Conservation (phyloP, 352 stramenopile genomes). For the Phytophthora meadii region DNA sequence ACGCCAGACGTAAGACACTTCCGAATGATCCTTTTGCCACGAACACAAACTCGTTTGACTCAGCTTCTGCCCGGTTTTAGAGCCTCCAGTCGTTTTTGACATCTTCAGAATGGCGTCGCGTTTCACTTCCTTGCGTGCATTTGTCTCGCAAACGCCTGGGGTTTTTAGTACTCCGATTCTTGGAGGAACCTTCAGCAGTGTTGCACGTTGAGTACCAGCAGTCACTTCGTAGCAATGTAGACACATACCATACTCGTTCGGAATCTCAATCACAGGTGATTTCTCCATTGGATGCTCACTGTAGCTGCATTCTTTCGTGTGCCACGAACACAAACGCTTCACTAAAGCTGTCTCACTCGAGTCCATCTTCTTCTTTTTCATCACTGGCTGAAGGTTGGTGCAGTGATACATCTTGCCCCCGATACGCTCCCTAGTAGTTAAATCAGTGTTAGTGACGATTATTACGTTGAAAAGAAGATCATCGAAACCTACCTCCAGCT, state of each 20-base stretch:
- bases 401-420: constrained; percentile 59
- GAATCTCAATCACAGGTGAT: constrained; percentile 57
- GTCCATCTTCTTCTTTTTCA: constrained; percentile 20
- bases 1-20: constrained; percentile 59
- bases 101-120: constrained; percentile 32
- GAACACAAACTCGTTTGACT: constrained; percentile 39
- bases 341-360: too few relatives aligned
- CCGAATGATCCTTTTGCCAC: constrained; percentile 70
- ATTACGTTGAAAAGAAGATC: neutral
- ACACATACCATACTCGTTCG: constrained; percentile 68
- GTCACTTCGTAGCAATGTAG: constrained; percentile 65
- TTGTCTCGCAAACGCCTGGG: constrained; percentile 47
- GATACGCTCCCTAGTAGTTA: constrained; percentile 43
- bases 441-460: neutral
- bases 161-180: constrained; percentile 46
- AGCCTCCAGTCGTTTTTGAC: neutral
- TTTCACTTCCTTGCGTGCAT: constrained; percentile 23
- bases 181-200: constrained; percentile 56
- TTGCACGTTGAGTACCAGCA: constrained; percentile 43
- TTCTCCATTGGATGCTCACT: constrained; percentile 56
- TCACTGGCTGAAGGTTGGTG: constrained; percentile 43
- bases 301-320: constrained; percentile 52
- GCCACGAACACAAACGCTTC: constrained; percentile 59
- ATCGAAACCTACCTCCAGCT: constrained; percentile 39
- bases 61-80: constrained; percentile 11